phyloP scores from a whole-genome alignment of 148 eudicot genomes.

The Cornus suecica region DNA sequence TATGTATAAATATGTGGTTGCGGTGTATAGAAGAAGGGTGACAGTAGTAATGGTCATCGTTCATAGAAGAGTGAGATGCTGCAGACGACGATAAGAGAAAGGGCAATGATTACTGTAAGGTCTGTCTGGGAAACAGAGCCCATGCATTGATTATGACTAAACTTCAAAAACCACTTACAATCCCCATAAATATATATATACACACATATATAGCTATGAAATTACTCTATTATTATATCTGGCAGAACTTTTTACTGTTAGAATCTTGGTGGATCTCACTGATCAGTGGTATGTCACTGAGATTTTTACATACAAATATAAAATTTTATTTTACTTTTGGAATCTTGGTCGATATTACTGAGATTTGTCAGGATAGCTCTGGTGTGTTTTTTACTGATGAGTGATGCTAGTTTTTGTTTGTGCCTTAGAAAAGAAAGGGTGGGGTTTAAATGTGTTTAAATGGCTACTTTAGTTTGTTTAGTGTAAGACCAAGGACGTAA shows the following conservation, averaged over 20 bases:
- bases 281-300: neutral
- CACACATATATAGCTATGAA: too few relatives aligned
- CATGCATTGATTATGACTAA: conserved; percentile 15
- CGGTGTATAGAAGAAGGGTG: conserved; percentile 9
- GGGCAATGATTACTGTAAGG: conserved; percentile 6
- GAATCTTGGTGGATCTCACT: conserved; percentile 1
- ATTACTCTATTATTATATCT: too few relatives aligned
- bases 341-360: conserved; percentile 22
- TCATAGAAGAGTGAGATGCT: neutral
- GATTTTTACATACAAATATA: too few relatives aligned
- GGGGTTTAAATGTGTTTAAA: neutral
- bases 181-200: neutral
- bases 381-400: too few relatives aligned
- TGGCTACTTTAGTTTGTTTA: too few relatives aligned
- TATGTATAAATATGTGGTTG: neutral
- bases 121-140: neutral
- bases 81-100: neutral
- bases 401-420: conserved; percentile 2
- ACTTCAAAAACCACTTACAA: neutral
- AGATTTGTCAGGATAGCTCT: neutral
- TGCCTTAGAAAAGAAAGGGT: neutral
- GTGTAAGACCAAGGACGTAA: too few relatives aligned
- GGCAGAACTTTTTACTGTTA: neutral
- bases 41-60: neutral
- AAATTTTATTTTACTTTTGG: conserved; percentile 2